These are phyloP conservation scores for Sedum album DNA, from an alignment of 164 flowering plant genomes.

Conservation along the genomic window DNA sequence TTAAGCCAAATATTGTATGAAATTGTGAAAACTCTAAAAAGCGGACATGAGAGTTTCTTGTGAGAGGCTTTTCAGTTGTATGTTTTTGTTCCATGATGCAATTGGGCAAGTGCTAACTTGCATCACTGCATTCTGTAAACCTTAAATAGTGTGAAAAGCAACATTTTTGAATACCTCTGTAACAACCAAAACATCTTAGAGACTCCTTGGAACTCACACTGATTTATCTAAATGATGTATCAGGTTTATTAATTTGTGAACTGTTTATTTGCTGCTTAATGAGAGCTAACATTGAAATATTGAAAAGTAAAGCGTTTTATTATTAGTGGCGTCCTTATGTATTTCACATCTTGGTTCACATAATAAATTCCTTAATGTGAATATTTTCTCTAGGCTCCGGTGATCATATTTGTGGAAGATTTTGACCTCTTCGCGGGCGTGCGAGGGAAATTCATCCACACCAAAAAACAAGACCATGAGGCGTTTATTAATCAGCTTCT, in stretches of 20 bases:
- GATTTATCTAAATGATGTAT: neutral
- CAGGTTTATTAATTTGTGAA: neutral
- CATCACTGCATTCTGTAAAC: neutral
- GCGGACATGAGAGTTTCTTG: neutral
- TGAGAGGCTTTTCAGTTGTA: neutral
- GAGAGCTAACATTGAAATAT: neutral
- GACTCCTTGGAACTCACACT: neutral
- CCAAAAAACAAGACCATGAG: constrained; percentile 92
- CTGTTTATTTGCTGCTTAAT: neutral
- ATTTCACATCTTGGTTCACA: constrained; percentile 1
- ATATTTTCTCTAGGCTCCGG: constrained; percentile 68
- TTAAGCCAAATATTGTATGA: neutral
- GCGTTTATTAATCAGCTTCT: constrained; percentile 95
- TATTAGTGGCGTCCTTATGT: neutral
- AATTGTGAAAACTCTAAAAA: neutral
- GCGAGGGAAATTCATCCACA: constrained; percentile 82
- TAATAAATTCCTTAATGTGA: neutral
- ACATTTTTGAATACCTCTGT: neutral
- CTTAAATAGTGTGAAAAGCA: neutral
- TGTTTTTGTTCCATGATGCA: neutral
- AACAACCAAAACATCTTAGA: neutral
- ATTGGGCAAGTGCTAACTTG: neutral
- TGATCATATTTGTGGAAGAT: constrained; percentile 93
- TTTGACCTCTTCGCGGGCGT: constrained; percentile 96
- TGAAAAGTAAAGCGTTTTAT: neutral